These are phyloP conservation scores for Plasmodium cynomolgi DNA, from an alignment of 169 alveolate species.

Conservation along the genomic window DNA sequence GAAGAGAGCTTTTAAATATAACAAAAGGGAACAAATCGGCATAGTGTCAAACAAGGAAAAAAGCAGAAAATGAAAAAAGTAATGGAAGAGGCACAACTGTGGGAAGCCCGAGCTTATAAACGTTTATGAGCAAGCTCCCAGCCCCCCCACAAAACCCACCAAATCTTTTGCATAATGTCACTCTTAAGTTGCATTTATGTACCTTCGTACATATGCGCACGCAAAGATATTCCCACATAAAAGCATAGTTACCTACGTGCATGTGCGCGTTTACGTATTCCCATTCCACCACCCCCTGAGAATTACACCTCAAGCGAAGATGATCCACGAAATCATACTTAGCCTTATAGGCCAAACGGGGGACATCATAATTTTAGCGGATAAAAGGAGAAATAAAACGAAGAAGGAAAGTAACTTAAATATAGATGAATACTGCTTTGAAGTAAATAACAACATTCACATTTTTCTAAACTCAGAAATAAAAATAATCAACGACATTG, in stretches of 20 bases:
- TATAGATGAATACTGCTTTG: constrained; percentile 75
- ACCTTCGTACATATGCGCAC: neutral
- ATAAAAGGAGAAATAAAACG: constrained; percentile 41
- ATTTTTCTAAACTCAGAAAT: constrained; percentile 75
- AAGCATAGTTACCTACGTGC: neutral
- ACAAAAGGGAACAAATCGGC: neutral
- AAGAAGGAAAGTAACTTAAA: constrained; percentile 52
- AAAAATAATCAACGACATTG: constrained; percentile 76
- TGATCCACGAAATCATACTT: constrained; percentile 80
- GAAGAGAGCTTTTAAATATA: neutral
- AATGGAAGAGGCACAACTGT: neutral
- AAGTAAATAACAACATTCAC: constrained; percentile 78
- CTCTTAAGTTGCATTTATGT: neutral
- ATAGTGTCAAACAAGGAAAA: neutral
- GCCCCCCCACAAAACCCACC: neutral
- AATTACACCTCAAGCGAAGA: constrained; percentile 17
- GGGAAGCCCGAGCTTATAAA: neutral
- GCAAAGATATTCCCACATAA: neutral
- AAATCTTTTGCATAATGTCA: neutral
- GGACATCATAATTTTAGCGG: constrained; percentile 76
- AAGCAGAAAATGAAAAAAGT: neutral
- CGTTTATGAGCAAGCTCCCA: neutral
- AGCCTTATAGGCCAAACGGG: constrained; percentile 84
- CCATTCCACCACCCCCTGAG: neutral
- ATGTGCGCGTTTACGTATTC: neutral